A percentile compares a stretch with the other conserved stretches of the same genome.
Evolutionary conservation across 192 early-diverging fungal species (phyloP).

Genomic region (Linnemannia hyalina): DNA sequence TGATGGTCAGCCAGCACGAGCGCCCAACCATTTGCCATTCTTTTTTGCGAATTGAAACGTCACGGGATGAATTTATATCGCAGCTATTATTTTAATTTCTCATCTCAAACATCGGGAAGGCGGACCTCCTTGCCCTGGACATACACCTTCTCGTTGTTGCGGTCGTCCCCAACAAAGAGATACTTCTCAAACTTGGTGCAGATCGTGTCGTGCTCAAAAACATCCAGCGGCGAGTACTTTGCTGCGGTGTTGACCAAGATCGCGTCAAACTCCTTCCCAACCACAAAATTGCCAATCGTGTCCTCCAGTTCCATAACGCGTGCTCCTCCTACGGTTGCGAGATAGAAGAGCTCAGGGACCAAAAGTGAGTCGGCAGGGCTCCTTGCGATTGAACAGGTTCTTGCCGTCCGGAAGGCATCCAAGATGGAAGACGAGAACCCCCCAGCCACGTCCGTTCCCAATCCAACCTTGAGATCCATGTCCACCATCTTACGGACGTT

Average conservation of each 20-base stretch:
- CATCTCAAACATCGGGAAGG: background rate
- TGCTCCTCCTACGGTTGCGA: constrained; percentile 88
- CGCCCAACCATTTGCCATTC: too few relatives aligned
- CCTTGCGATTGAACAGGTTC: constrained; percentile 60
- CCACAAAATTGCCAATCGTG: constrained; percentile 73
- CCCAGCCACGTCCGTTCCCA: constrained; percentile 90
- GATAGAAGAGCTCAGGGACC: constrained; percentile 64
- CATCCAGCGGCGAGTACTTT: constrained; percentile 52
- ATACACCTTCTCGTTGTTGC: constrained; percentile 77
- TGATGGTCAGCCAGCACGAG: too few relatives aligned
- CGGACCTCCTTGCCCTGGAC: constrained; percentile 64
- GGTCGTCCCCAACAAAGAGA: constrained; percentile 82
- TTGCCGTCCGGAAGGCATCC: constrained; percentile 81
- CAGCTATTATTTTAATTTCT: background rate
- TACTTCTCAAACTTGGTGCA: constrained; percentile 74
- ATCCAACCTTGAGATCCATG: constrained; percentile 72
- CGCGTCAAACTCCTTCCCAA: constrained; percentile 88
- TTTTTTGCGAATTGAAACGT: background rate
- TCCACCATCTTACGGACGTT: constrained; percentile 73
- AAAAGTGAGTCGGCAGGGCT: constrained; percentile 13
- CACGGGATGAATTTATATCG: background rate
- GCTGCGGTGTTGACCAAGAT: constrained; percentile 74
- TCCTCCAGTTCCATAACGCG: constrained; percentile 71
- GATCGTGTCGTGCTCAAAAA: constrained; percentile 27
- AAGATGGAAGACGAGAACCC: constrained; percentile 81